Base-by-base conservation (phyloP, 805 yeast genomes). In the Middelhovenomyces tepae region DNA sequence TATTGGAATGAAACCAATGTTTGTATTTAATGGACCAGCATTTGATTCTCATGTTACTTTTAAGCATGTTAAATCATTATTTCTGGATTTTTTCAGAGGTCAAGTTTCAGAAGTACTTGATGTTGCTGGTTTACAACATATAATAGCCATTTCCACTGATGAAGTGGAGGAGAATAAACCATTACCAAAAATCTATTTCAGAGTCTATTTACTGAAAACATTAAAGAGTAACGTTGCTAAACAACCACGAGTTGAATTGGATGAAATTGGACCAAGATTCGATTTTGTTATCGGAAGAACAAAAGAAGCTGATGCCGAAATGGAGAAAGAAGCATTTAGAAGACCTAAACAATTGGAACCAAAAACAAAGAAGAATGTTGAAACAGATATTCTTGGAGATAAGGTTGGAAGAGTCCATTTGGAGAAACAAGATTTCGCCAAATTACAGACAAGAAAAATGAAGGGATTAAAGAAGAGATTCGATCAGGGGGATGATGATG, bases 391-490 rank as follows among this genome's bases (percentile, higher is more conserved):
- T 36, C 72, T 91, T 82, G 98, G 98, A 64, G 98, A 91, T 59
- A 85, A 89, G 74, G 71, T 91, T 41, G 98, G 96, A 50, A 82
- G 89, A 63, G 76, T 91, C 51, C 98, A 91, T 57, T 81, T 91
- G 60, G 96, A 95, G 62, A 78, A 78, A 58, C 98, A 91, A 67
- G 97, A 91, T 57, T 67, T 91, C 57, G 69, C 73, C 54, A 78
- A 78, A 58, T 60, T 91, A 56, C 98, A 91, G 64, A 89, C 98
- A 4, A 76, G 98, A 64, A 91, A 91, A 75, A 85, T 91, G 95
- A 91, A 91, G 71, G 98, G 98, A 57, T 69, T 91, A 54, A 91
- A 91, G 65, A 69, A 82, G 36, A 75, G 72, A 56, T 87, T 70
- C 49, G 95, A 87, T 56, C 95, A 84, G 60, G 51, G 53, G 3